Base-by-base conservation (phyloP, 805 yeast species). In the Starmerella asiatica region DNA sequence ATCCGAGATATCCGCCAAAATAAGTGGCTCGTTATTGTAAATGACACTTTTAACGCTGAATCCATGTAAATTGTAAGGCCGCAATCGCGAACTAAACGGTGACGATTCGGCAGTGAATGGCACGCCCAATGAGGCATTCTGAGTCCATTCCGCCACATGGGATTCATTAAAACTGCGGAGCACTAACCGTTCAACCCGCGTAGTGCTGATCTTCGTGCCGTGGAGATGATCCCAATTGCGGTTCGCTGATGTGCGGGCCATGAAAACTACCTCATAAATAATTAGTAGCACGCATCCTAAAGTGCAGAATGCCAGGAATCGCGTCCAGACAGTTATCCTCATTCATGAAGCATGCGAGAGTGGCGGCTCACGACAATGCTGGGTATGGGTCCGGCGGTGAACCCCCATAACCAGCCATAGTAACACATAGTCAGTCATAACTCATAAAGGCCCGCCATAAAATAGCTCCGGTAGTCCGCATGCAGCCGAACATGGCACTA, bases 201-300 rank as follows among this genome's bases (percentile, higher is more conserved):
- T 44, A 15, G 36, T 32, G 5, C 53, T 40, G 34, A 48, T 36
- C 28, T 26, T 29, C 30, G 36, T 15, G 19, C 29, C 29, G 30
- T 51, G 56, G 9, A 51, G 31, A 30, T 52, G 56, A 33, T 50
- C 44, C 53, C 51, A 50, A 36, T 52, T 55, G 12, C 56, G 54
- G 27, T 32, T 34, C 8, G 47, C 49, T 9, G 56, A 52, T 15
- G 56, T 52, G 16, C 55, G 50, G 3, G 55, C 50, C 38, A 52
- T 43, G 29, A 52, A 52, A 6, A 52, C 43, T n/a, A 52, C 34
- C 34, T 51, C 49, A 34, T 48, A 51, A n/a, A 50, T 31, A 3
- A 46, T 26, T 18, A 51, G 47, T 3, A 50, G 43, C 5, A 43
- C 20, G 20, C 43, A 21, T 6, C 52, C 54, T 5, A 45, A 15